These are phyloP conservation scores for Hyphochytrium catenoides DNA, from an alignment of 352 stramenopile genomes.

Conservation along the genomic window DNA sequence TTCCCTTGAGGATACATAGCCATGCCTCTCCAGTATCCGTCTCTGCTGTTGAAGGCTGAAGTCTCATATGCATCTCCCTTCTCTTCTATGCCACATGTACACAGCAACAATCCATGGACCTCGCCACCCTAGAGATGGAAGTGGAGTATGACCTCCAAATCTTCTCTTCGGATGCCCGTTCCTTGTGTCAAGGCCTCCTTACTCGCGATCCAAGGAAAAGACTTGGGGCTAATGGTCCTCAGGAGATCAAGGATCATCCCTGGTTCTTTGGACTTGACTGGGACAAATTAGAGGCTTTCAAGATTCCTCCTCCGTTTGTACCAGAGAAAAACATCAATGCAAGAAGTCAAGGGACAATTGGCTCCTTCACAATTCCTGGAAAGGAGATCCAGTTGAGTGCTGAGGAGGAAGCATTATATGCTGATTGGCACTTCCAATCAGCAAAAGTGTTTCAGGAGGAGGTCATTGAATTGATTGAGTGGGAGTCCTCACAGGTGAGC, in stretches of 20 bases:
- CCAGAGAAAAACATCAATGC: constrained; percentile 59
- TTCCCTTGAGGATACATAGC: neutral
- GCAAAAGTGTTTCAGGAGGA: constrained; percentile 44
- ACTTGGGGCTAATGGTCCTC: constrained; percentile 31
- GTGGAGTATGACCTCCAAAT: too few relatives aligned
- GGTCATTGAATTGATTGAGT: constrained; percentile 49
- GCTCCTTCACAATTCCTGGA: constrained; percentile 34
- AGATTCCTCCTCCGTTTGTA: constrained; percentile 33
- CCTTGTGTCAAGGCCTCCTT: constrained; percentile 23
- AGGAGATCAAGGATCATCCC: constrained; percentile 41
- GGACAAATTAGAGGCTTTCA: constrained; percentile 35
- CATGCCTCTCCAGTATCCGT: neutral
- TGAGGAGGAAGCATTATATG: constrained; percentile 35
- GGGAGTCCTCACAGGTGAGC: too few relatives aligned
- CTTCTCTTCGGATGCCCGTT: too few relatives aligned
- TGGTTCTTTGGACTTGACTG: constrained; percentile 52
- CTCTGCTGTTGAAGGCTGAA: neutral
- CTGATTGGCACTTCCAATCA: constrained; percentile 39
- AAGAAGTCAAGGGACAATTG: constrained; percentile 44
- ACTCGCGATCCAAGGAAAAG: constrained; percentile 39
- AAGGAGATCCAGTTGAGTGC: constrained; percentile 37
- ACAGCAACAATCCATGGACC: constrained; percentile 57
- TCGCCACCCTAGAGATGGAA: constrained; percentile 50
- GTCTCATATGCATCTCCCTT: neutral
- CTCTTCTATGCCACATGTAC: neutral